Evolutionary conservation across 140 eudicot species (phyloP), one percentile per base, ranked within the genome.

Genomic region (Stevia rebaudiana): DNA sequence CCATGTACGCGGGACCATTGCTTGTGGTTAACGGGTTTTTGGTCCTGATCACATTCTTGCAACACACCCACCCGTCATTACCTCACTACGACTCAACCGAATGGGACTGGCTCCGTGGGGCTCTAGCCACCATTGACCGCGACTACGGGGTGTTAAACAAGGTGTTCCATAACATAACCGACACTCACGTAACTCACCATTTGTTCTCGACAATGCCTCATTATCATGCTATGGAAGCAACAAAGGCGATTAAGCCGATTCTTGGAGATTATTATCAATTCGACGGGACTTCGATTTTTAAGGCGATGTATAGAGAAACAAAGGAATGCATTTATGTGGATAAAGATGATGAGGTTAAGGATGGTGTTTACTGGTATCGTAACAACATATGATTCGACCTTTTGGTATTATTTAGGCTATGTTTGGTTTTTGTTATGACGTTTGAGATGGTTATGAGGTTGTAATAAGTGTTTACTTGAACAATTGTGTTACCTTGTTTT

Each of bases 231-330:
- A 72, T 76, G 82, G 86, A 76, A 65, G 86, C 86, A 12, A 81
- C 86, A 0, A 59, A 68, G 25, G 86, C 82, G 35, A 72, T 81
- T 8, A 81, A 64, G 68, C 86, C 86, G 4, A 18, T 81, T 30
- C 47, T 81, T 16, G 80, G 82, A 9, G 75, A 73, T 24, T 81
- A 81, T 31, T 81, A 81, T 51, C 80, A 62, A 36, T 78, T 81
- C 12, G 86, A 77, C 41, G 83, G 72, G 7, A 77, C 80, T 0
- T 78, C 86, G 37, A 50, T 81, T 21, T 39, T 53, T 44, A 73
- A 59, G 70, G 86, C 86, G 0, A 47, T 81, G 69, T 81, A 76
- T 78, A 73, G 86, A 68, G 86, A 81, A 51, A 78, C 83, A 16
- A 69, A 65, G 67, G 82, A 73, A 61, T 81, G 86, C 58, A 43